Evolutionary conservation across 2,329 filamentous ascomycete species (phyloP).

Genomic region (Annulohypoxylon truncatum): DNA sequence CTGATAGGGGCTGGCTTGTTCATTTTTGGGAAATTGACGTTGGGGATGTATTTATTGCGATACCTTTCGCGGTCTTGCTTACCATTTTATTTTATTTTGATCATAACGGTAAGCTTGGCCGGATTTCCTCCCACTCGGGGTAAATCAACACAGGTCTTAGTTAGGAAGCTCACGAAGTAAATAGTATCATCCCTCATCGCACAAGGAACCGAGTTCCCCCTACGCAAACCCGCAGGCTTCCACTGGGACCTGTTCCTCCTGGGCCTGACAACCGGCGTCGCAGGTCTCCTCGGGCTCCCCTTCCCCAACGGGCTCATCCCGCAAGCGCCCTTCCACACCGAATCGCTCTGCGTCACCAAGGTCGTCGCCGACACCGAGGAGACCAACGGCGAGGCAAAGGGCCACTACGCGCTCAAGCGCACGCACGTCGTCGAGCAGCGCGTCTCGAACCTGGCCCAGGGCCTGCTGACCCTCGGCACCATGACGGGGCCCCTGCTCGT

Average conservation of each 20-base stretch:
- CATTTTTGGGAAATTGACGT: slow-evolving; percentile 82
- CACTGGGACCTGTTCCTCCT: slow-evolving; percentile 89
- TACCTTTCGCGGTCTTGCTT: slow-evolving; percentile 86
- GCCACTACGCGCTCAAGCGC: slow-evolving; percentile 62
- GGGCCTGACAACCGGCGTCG: slow-evolving; percentile 79
- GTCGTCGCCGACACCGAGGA: slow-evolving; percentile 66
- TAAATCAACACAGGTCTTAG: too few relatives aligned
- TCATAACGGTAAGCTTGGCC: slow-evolving; percentile 74
- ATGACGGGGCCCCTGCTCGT: slow-evolving; percentile 80
- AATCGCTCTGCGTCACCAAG: slow-evolving; percentile 78
- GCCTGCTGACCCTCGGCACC: slow-evolving; percentile 80
- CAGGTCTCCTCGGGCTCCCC: slow-evolving; percentile 80
- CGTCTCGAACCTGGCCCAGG: slow-evolving; percentile 81
- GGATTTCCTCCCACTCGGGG: background rate
- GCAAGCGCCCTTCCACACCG: slow-evolving; percentile 85
- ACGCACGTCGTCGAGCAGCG: slow-evolving; percentile 82
- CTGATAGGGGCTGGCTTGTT: slow-evolving; percentile 79
- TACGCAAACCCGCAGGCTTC: slow-evolving; percentile 83
- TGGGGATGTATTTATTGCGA: slow-evolving; percentile 80
- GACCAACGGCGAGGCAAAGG: slow-evolving; percentile 63
- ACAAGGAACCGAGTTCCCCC: slow-evolving; percentile 84
- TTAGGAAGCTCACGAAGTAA: slow-evolving; percentile 18
- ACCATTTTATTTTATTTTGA: slow-evolving; percentile 92
- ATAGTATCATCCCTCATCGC: slow-evolving; percentile 83
- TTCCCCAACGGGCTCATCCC: slow-evolving; percentile 88